Base-by-base conservation (phyloP, 202 grass and related monocot species). In the Sporobolus alterniflorus region DNA sequence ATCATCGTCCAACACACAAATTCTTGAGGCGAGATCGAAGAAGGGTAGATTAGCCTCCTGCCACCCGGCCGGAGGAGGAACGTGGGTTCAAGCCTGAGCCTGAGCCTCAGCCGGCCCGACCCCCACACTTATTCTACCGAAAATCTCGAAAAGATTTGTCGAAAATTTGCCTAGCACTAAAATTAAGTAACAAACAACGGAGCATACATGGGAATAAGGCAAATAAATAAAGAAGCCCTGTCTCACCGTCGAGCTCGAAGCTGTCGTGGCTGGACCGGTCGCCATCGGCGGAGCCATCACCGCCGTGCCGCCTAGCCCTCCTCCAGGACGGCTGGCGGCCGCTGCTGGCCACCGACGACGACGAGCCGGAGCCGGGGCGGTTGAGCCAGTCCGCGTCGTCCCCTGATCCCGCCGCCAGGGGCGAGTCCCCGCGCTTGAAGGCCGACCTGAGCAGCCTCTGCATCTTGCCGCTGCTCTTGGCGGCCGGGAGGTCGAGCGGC, bases 371-470 rank as follows among this genome's bases (percentile, higher is more conserved):
- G 11, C 31, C 62, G 65, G 65, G 79, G 0, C 67, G 59, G 74
- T 52, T 83, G 20, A 89, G 83, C 14, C 44, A 24, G 13, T 80
- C 82, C 56, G 43, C 13, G 9, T 82, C 77, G 20, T 67, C 69
- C 73, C 50, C 71, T 41, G 57, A 46, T 4, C 64, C 48, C 29
- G 64, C 41, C 3, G 80, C 52, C 21, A 11, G 87, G 30, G 84
- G 77, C 9, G 76, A 82, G 70, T 88, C 89, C 3, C 87, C 94
- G 42, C 87, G 89, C 82, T 87, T 97, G 89, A 94, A 94, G 48
- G 94, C 92, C 8, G 92, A 89, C 83, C 88, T 86, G 64, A 97
- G 79, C 52, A 89, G 79, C 87, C 84, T 87, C 32, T 90, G 92
- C 89, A 97, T 88, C 83, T 76, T 89, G 57, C 83, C 70, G 26